A percentile compares a stretch with the other conserved stretches of the same genome.
phyloP scores from a whole-genome alignment of 2,329 filamentous ascomycete genomes.

The Septoria linicola region DNA sequence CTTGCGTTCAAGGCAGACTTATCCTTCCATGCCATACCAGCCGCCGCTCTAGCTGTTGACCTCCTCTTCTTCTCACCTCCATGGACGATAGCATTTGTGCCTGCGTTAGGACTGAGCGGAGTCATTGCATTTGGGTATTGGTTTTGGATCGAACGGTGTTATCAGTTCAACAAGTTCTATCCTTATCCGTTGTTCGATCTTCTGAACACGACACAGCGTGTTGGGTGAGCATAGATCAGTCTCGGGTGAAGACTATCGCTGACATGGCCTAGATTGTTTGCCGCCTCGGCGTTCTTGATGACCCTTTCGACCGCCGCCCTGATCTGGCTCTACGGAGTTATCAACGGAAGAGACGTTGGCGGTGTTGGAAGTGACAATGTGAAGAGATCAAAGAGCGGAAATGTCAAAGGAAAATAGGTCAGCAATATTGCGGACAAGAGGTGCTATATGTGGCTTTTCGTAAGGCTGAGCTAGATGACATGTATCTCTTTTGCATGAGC shows the following conservation, averaged over 20 bases:
- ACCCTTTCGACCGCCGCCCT: slow-evolving; percentile 66
- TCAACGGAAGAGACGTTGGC: slow-evolving; percentile 55
- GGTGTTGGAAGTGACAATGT: slow-evolving; percentile 12
- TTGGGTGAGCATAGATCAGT: slow-evolving; percentile 50
- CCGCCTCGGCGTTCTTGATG: slow-evolving; percentile 61
- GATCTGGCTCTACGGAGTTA: slow-evolving; percentile 66
- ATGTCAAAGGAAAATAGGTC: slow-evolving; percentile 30
- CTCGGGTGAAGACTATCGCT: too few relatives aligned
- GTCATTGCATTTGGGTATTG: slow-evolving; percentile 67
- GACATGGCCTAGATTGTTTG: slow-evolving; percentile 24
- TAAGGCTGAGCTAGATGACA: too few relatives aligned
- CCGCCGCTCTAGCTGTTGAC: slow-evolving; percentile 64
- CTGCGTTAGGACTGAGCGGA: slow-evolving; percentile 59
- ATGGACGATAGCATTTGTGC: slow-evolving; percentile 64
- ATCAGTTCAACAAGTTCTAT: slow-evolving; percentile 67
- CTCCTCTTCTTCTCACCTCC: slow-evolving; percentile 69
- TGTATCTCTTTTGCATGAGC: too few relatives aligned
- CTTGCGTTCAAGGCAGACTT: slow-evolving; percentile 56
- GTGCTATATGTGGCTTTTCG: too few relatives aligned
- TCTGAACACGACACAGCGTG: slow-evolving; percentile 64
- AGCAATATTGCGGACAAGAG: too few relatives aligned
- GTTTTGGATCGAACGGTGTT: slow-evolving; percentile 75
- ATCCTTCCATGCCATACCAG: slow-evolving; percentile 66
- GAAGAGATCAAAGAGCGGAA: slow-evolving; percentile 26
- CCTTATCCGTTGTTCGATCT: slow-evolving; percentile 82